Evolutionary conservation across 169 alveolate genomes (phyloP).

Genomic region (Ichthyophthirius multifiliis): DNA sequence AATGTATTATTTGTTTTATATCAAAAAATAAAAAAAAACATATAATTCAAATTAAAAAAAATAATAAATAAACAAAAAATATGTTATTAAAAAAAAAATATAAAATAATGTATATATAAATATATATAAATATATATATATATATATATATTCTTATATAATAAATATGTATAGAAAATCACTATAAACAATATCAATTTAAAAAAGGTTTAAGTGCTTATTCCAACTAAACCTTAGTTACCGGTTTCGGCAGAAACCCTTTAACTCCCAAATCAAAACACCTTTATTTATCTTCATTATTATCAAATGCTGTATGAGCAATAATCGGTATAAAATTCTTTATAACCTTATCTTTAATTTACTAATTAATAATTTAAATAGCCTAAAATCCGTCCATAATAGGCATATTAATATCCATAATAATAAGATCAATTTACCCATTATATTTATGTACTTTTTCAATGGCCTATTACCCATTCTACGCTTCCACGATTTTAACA

Average conservation of each 20-base stretch:
- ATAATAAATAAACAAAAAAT: no score
- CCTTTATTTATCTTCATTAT: background rate
- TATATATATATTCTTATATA: no score
- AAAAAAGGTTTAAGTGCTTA: background rate
- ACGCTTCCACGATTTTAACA: background rate
- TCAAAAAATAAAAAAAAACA: no score
- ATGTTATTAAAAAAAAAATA: no score
- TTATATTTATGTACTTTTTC: background rate
- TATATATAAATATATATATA: no score
- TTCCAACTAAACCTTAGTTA: background rate
- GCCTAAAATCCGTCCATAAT: background rate
- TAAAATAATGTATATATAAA: no score
- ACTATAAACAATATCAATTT: background rate
- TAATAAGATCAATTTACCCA: background rate
- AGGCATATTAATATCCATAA: slow-evolving; percentile 4
- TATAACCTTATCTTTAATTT: background rate
- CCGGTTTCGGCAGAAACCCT: background rate
- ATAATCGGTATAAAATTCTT: background rate
- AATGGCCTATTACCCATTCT: background rate
- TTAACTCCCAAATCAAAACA: background rate
- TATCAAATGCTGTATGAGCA: slow-evolving; percentile 7
- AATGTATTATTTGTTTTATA: no score
- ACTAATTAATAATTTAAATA: background rate
- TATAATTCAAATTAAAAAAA: no score
- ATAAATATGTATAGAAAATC: no score